phyloP scores from a whole-genome alignment of 1,284 basidiomycete genomes.

The Vanrija humicola region DNA sequence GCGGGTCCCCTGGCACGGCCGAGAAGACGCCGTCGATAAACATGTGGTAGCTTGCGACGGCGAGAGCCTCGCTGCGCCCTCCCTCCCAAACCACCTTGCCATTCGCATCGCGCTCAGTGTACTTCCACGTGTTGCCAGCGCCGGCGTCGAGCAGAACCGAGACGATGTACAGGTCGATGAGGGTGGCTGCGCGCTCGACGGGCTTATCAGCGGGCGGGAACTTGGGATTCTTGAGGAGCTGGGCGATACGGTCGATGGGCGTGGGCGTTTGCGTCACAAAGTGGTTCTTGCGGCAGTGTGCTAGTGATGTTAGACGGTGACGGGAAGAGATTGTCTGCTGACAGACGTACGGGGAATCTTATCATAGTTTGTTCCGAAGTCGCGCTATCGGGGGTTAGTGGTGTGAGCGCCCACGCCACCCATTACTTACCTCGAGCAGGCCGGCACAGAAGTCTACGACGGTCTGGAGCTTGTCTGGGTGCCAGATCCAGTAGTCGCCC shows the following conservation, averaged over 20 bases:
- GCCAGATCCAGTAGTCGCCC: slow-evolving; percentile 80
- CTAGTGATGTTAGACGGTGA: slow-evolving; percentile 13
- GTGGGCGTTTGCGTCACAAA: slow-evolving; percentile 59
- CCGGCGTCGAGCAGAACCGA: slow-evolving; percentile 92
- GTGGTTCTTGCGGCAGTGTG: slow-evolving; percentile 88
- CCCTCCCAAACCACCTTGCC: slow-evolving; percentile 52
- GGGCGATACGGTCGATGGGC: slow-evolving; percentile 55
- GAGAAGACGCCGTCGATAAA: slow-evolving; percentile 80
- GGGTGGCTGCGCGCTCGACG: slow-evolving; percentile 63
- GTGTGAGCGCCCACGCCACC: background rate
- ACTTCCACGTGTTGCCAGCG: slow-evolving; percentile 79
- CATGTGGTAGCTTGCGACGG: slow-evolving; percentile 86
- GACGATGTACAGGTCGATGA: slow-evolving; percentile 87
- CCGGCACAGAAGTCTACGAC: slow-evolving; percentile 76
- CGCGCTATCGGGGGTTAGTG: slow-evolving; percentile 56
- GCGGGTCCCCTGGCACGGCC: slow-evolving; percentile 59
- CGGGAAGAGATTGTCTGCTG: background rate
- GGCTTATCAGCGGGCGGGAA: slow-evolving; percentile 35
- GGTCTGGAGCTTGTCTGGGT: slow-evolving; percentile 65
- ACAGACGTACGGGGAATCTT: slow-evolving; percentile 44
- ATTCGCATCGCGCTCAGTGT: slow-evolving; percentile 56
- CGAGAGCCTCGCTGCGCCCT: slow-evolving; percentile 81
- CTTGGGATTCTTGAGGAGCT: slow-evolving; percentile 47
- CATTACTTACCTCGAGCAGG: slow-evolving; percentile 65
- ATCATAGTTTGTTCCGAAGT: slow-evolving; percentile 69